A percentile compares a stretch with the other conserved stretches of the same genome.
These are phyloP conservation scores for Tolypocladium album DNA, from an alignment of 2,329 filamentous ascomycete genomes.

Conservation along the genomic window DNA sequence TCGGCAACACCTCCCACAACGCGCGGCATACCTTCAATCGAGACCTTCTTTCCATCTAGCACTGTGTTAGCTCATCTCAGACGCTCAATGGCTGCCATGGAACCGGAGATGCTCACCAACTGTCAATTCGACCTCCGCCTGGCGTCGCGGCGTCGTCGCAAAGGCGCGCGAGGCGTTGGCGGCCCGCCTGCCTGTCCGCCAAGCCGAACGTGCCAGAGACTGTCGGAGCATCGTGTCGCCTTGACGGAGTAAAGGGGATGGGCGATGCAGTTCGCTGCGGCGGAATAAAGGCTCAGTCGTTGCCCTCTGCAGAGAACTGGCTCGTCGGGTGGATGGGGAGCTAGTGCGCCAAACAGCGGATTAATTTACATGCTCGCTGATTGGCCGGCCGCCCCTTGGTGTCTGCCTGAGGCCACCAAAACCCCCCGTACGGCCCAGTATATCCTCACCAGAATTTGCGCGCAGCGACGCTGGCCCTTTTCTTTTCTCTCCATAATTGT, in stretches of 20 bases:
- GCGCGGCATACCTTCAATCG: slow-evolving; percentile 70
- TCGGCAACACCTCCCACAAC: slow-evolving; percentile 7
- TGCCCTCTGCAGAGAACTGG: slow-evolving; percentile 28
- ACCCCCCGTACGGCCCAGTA: slow-evolving; percentile 1
- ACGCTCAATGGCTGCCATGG: slow-evolving; percentile 17
- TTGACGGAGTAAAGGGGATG: slow-evolving; percentile 35
- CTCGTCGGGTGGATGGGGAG: slow-evolving; percentile 22
- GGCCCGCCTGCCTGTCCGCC: slow-evolving; percentile 50
- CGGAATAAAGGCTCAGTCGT: slow-evolving; percentile 27
- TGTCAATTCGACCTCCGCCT: slow-evolving; percentile 92
- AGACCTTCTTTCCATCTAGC: slow-evolving; percentile 93
- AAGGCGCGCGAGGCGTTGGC: slow-evolving; percentile 64
- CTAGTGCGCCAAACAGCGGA: slow-evolving; percentile 13
- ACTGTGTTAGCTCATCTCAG: slow-evolving; percentile 18
- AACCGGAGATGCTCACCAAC: slow-evolving; percentile 50
- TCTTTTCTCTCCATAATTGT: slow-evolving; percentile 44
- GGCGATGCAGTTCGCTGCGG: slow-evolving; percentile 25
- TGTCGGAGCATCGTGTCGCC: slow-evolving; percentile 60
- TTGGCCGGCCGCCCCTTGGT: slow-evolving; percentile 19
- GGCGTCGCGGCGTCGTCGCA: slow-evolving; percentile 65
- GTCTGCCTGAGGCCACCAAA: slow-evolving; percentile 26
- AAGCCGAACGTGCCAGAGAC: slow-evolving; percentile 56
- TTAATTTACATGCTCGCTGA: slow-evolving; percentile 33
- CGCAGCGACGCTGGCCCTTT: slow-evolving; percentile 2
- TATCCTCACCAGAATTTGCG: slow-evolving; percentile 9